These are phyloP conservation scores for Trametes cubensis DNA, from an alignment of 768 basidiomycete species.

Conservation along the genomic window DNA sequence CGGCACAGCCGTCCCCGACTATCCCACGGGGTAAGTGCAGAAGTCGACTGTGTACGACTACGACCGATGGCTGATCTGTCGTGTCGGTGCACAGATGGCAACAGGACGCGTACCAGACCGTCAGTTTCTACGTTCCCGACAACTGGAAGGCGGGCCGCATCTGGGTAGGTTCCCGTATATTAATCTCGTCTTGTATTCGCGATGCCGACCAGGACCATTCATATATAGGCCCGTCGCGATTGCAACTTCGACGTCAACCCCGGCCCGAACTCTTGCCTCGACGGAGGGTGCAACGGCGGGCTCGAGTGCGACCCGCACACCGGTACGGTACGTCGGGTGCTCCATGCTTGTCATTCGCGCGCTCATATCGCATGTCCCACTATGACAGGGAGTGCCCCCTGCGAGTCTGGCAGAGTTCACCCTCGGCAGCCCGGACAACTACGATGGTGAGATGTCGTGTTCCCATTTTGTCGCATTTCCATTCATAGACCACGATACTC, in stretches of 20 bases:
- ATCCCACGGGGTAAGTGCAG: slow-evolving; percentile 34
- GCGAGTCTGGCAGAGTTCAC: slow-evolving; percentile 43
- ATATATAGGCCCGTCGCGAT: slow-evolving; percentile 39
- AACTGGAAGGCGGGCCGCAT: slow-evolving; percentile 45
- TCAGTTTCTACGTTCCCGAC: slow-evolving; percentile 40
- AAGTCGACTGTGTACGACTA: background rate
- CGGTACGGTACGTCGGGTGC: slow-evolving; percentile 37
- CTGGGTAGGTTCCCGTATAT: slow-evolving; percentile 32
- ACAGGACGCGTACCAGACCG: slow-evolving; percentile 29
- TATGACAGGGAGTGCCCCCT: slow-evolving; percentile 37
- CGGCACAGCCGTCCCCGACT: slow-evolving; percentile 33
- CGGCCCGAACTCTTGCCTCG: slow-evolving; percentile 36
- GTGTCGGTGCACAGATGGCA: slow-evolving; percentile 31
- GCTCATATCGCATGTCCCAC: background rate
- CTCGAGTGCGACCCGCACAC: slow-evolving; percentile 39
- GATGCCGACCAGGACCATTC: too few species aligned
- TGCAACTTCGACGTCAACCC: slow-evolving; percentile 38
- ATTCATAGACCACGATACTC: background rate
- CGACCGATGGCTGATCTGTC: background rate
- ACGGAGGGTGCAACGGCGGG: slow-evolving; percentile 47
- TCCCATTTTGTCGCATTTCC: background rate
- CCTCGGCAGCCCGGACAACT: slow-evolving; percentile 36
- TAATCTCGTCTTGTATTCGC: background rate
- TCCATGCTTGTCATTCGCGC: background rate
- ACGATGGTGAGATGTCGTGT: slow-evolving; percentile 33